Percentiles rank a stretch among this genome's conserved stretches.
Conservation (phyloP, 1,284 basidiomycete genomes). For the Macrocystidia cucumis region DNA sequence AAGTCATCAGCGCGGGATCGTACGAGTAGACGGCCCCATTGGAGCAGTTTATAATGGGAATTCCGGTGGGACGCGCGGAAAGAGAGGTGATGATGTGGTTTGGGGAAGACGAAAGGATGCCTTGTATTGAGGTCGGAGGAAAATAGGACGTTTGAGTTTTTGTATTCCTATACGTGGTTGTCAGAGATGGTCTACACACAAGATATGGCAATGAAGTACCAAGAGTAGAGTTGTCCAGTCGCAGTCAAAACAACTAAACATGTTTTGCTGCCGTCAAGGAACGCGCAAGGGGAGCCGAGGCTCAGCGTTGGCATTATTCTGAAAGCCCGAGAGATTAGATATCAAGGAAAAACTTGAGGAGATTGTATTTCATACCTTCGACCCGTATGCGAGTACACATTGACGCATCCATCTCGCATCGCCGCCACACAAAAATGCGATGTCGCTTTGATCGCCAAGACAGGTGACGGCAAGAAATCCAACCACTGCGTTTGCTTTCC, state of each 20-base stretch:
- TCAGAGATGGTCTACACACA: no score
- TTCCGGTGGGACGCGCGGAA: slow-evolving; percentile 68
- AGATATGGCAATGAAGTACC: slow-evolving; percentile 48
- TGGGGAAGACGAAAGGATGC: slow-evolving; percentile 48
- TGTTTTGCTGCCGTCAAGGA: slow-evolving; percentile 57
- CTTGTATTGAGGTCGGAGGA: slow-evolving; percentile 52
- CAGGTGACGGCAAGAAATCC: slow-evolving; percentile 75
- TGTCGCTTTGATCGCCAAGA: slow-evolving; percentile 60
- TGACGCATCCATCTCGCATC: slow-evolving; percentile 69
- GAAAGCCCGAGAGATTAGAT: slow-evolving; percentile 3
- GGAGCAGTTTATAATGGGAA: slow-evolving; percentile 69
- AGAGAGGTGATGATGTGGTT: slow-evolving; percentile 52
- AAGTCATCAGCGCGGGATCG: slow-evolving; percentile 56
- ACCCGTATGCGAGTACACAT: slow-evolving; percentile 75
- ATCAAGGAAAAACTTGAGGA: slow-evolving; percentile 2
- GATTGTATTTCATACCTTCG: slow-evolving; percentile 50
- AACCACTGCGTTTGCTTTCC: slow-evolving; percentile 77
- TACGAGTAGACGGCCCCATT: slow-evolving; percentile 73
- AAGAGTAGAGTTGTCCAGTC: slow-evolving; percentile 63
- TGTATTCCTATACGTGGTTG: slow-evolving; percentile 67
- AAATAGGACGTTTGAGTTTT: slow-evolving; percentile 58
- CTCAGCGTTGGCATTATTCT: slow-evolving; percentile 71
- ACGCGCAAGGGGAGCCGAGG: slow-evolving; percentile 65
- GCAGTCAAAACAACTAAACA: slow-evolving; percentile 69
- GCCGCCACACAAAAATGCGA: slow-evolving; percentile 67